Base-by-base conservation (phyloP, 768 basidiomycete genomes). In the Cystobasidium tubakii region DNA sequence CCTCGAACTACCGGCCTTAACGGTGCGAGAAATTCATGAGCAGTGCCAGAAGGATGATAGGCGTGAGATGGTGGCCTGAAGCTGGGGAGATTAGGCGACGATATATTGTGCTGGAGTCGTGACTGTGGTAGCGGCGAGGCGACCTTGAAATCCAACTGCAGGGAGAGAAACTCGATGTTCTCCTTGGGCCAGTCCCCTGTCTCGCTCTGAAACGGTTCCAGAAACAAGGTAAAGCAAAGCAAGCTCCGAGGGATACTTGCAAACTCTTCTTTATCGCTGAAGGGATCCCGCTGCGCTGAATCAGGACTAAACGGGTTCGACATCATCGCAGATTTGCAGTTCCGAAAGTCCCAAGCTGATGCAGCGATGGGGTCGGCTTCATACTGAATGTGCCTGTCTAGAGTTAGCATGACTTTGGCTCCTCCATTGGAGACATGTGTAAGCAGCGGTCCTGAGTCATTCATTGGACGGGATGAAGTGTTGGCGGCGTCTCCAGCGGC, bases 321-420 rank as follows among this genome's bases (percentile, higher is more conserved):
- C 42, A 23, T 15, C 57, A 31, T 65, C 25, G 31, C 31, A 43
- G 9, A 19, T 25, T 65, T 34, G 50, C 29, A 67, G 15, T 67
- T n/a, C 44, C 44, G 66, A 23, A n/a, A 67, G 12, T 36, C 44
- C 66, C 66, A 67, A 21, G 66, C 66, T 7, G 50, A 67, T 12
- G 44, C 66, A n/a, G 66, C 66, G 25, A 19, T 36, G 4, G 66
- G 66, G 7, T 46, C 33, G 7, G 69, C 69, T 60, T 36, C 46
- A 42, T 71, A 71, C 33, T 71, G 69, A 4, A 71, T 71, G 31
- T 33, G 25, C 17, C 69, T 53, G 36, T 71, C 69, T 17, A 71
- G 39, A 3, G 69, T 27, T 21, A 71, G 69, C 7, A 27, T 34
- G 1, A 71, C 9, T n/a, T 17, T 44, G 17, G 69, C 50, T 23